Conservation (phyloP, 306 rosid species). For the Hylodesmum podocarpum region DNA sequence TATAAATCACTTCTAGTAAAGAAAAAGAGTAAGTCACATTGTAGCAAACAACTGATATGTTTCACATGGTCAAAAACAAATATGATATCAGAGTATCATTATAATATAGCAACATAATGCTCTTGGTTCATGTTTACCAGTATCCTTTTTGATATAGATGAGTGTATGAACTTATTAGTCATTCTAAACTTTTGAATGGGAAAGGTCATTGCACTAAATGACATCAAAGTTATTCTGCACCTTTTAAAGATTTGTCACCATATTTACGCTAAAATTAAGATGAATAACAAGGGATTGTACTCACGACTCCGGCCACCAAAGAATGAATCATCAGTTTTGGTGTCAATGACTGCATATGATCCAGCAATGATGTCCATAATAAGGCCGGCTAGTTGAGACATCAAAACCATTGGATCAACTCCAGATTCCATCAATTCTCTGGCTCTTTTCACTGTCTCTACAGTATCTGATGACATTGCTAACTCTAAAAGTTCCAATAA, state of each 20-base stretch:
- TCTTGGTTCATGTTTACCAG: not conserved
- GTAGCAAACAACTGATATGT: slow-evolving; percentile 10
- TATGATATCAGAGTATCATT: not conserved
- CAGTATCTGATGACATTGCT: slow-evolving; percentile 93
- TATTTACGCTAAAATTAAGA: slow-evolving; percentile 25
- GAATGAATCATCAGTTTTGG: slow-evolving; percentile 53
- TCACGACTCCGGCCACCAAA: slow-evolving; percentile 75
- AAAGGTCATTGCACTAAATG: slow-evolving; percentile 13
- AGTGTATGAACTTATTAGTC: slow-evolving; percentile 5
- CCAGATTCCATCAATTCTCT: slow-evolving; percentile 97
- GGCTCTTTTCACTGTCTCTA: slow-evolving; percentile 92
- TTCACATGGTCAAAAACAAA: slow-evolving; percentile 7
- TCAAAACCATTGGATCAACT: slow-evolving; percentile 91
- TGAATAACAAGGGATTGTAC: slow-evolving; percentile 43
- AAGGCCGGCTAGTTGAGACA: slow-evolving; percentile 92
- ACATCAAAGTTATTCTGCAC: not conserved
- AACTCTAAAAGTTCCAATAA: slow-evolving; percentile 91
- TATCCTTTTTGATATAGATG: slow-evolving; percentile 20
- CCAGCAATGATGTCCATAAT: slow-evolving; percentile 99
- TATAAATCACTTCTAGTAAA: not conserved
- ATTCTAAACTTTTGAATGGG: slow-evolving; percentile 22
- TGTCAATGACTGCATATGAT: slow-evolving; percentile 62
- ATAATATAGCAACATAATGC: not conserved
- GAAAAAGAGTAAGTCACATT: not conserved
- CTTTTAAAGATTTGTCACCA: slow-evolving; percentile 4